phyloP scores from a whole-genome alignment of 768 basidiomycete genomes.

The Boletellus ananas region DNA sequence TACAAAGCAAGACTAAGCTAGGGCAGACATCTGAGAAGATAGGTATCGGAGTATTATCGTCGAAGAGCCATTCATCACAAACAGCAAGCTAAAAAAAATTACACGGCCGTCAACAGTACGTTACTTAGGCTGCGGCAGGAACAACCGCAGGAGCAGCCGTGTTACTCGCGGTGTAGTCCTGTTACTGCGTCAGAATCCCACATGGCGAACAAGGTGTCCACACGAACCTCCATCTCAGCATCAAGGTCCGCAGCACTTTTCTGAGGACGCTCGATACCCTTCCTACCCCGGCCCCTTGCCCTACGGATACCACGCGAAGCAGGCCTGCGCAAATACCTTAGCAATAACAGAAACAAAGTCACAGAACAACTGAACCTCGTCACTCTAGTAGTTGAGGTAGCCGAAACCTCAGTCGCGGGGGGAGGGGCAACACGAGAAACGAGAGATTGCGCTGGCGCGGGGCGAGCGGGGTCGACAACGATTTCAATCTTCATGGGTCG shows the following conservation, averaged over 20 bases:
- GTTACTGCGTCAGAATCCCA: not conserved
- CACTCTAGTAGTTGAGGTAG: conserved; percentile 20
- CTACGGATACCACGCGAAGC: conserved; percentile 45
- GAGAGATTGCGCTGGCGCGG: conserved; percentile 60
- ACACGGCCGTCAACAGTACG: conserved; percentile 5
- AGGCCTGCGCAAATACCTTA: conserved; percentile 23
- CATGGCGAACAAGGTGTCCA: not conserved
- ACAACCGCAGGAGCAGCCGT: conserved; percentile 43
- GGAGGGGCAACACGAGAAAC: conserved; percentile 83
- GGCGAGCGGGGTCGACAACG: conserved; percentile 78
- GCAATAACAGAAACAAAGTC: not conserved
- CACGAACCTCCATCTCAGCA: conserved; percentile 93
- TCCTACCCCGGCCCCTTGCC: conserved; percentile 43
- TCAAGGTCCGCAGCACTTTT: conserved; percentile 91
- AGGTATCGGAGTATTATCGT: conserved; percentile 24
- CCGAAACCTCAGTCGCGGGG: conserved; percentile 30
- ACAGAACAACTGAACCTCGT: conserved; percentile 33
- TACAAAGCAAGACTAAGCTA: conserved; percentile 25
- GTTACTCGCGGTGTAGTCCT: conserved; percentile 70
- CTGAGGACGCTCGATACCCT: conserved; percentile 52
- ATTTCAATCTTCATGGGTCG: conserved; percentile 99
- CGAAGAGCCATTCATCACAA: conserved; percentile 3
- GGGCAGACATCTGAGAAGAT: conserved; percentile 7
- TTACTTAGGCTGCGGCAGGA: conserved; percentile 33
- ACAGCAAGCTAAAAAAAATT: not conserved